These are phyloP conservation scores for Triglochin maritima DNA, from an alignment of 106 monocot genomes.

Conservation along the genomic window DNA sequence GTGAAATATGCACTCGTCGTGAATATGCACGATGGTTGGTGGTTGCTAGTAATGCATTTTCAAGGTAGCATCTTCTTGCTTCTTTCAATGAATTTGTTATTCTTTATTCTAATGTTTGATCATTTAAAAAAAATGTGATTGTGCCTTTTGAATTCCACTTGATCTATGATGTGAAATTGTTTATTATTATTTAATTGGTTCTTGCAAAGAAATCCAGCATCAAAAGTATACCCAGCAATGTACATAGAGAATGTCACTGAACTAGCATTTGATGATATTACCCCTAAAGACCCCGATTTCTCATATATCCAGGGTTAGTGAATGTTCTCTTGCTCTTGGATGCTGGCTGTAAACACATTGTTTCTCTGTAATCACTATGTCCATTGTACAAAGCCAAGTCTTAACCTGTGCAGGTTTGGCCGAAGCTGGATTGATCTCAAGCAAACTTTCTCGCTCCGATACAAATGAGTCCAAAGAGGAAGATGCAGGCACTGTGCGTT, in stretches of 20 bases:
- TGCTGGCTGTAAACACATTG: not conserved
- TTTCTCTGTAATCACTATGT: not conserved
- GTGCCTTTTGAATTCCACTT: too few relatives aligned
- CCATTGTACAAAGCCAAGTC: not conserved
- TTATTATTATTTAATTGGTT: not conserved
- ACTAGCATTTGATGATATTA: conserved; percentile 97
- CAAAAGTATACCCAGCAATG: conserved; percentile 99
- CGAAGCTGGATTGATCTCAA: conserved; percentile 89
- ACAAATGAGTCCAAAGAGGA: conserved; percentile 11
- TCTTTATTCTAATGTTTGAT: not conserved
- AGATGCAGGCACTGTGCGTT: conserved; percentile 25
- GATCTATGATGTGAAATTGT: too few relatives aligned
- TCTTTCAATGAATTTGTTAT: not conserved
- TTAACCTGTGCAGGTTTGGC: conserved; percentile 61
- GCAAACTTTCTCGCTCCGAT: conserved; percentile 66
- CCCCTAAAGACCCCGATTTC: conserved; percentile 87
- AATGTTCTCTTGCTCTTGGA: conserved; percentile 1
- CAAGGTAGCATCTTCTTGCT: conserved; percentile 39
- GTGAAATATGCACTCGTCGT: conserved; percentile 91
- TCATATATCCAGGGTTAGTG: conserved; percentile 75
- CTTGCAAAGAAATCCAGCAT: conserved; percentile 49
- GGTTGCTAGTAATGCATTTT: conserved; percentile 61
- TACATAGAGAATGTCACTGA: conserved; percentile 89
- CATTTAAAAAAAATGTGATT: too few relatives aligned
- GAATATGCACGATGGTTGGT: conserved; percentile 99